These are phyloP conservation scores for Acanthamoeba polyphaga DNA, from an alignment of 208 protist species.

Conservation along the genomic window DNA sequence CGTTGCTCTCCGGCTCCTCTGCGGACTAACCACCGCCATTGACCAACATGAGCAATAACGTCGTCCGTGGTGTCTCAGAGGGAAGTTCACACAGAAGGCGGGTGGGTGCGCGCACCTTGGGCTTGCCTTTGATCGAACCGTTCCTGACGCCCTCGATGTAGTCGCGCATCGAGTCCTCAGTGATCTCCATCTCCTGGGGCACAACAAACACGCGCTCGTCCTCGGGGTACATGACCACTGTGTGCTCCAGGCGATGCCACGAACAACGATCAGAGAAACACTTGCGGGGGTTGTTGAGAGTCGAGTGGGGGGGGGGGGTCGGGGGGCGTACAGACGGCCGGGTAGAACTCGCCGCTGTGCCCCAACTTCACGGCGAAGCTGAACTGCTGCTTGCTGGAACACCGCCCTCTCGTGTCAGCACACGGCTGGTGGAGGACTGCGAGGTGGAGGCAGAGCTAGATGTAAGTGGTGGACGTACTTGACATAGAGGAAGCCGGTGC, in stretches of 20 bases:
- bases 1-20: conserved; percentile 75
- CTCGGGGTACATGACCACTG: background rate
- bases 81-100: too few relatives aligned
- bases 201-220: background rate
- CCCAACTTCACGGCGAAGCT: background rate
- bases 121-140: background rate
- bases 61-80: background rate
- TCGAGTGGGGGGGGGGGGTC: background rate
- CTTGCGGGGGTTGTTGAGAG: too few relatives aligned
- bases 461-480: background rate
- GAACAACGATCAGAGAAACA: background rate
- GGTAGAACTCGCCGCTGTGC: background rate
- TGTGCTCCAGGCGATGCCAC: too few relatives aligned
- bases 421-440: too few relatives aligned
- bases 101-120: too few relatives aligned
- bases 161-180: background rate
- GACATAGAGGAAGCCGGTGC: background rate
- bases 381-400: background rate
- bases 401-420: too few relatives aligned
- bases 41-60: background rate
- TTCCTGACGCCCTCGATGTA: background rate
- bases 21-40: conserved; percentile 33
- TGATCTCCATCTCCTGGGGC: background rate
- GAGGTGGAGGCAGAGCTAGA: too few relatives aligned
- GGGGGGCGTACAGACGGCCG: background rate